A percentile compares a stretch with the other conserved stretches of the same genome.
Conservation (phyloP, 371 early-diverging fungal genomes). For the Mortierella sp. region DNA sequence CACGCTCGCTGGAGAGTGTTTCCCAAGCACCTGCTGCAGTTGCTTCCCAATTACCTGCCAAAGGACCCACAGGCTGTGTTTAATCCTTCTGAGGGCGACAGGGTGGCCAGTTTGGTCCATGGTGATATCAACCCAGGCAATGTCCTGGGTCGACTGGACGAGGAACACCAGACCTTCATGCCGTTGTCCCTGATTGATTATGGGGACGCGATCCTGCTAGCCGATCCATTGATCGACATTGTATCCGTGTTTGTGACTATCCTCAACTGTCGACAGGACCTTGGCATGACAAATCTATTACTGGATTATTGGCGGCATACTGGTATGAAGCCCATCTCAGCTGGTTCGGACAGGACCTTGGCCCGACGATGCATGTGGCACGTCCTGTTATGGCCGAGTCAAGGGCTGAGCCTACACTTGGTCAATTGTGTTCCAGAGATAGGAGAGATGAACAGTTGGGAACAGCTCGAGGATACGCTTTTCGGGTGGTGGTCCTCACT, state of each 20-base stretch:
- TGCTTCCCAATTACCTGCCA: slow-evolving; percentile 24
- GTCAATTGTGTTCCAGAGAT: slow-evolving; percentile 33
- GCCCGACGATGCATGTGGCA: slow-evolving; percentile 48
- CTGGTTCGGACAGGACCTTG: background rate
- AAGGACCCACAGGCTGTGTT: slow-evolving; percentile 11
- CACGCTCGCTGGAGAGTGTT: slow-evolving; percentile 41
- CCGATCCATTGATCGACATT: slow-evolving; percentile 47
- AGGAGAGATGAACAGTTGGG: slow-evolving; percentile 41
- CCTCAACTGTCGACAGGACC: slow-evolving; percentile 31
- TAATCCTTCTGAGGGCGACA: slow-evolving; percentile 12
- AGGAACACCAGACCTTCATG: slow-evolving; percentile 5
- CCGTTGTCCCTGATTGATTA: slow-evolving; percentile 38
- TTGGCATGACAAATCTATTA: slow-evolving; percentile 1
- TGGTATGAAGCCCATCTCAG: background rate
- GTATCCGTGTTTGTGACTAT: slow-evolving; percentile 37
- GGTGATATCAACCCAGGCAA: slow-evolving; percentile 47
- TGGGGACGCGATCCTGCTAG: slow-evolving; percentile 26
- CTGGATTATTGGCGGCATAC: slow-evolving; percentile 15
- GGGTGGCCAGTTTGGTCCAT: slow-evolving; percentile 23
- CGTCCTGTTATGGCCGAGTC: slow-evolving; percentile 49
- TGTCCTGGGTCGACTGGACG: slow-evolving; percentile 23
- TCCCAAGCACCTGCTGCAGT: slow-evolving; percentile 32
- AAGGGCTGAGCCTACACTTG: slow-evolving; percentile 31
- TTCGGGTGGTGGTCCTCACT: slow-evolving; percentile 52
- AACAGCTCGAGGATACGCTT: slow-evolving; percentile 34